A percentile compares a stretch with the other conserved stretches of the same genome.
Conservation (phyloP, 164 flowering plant species). For the Amborella trichopoda region DNA sequence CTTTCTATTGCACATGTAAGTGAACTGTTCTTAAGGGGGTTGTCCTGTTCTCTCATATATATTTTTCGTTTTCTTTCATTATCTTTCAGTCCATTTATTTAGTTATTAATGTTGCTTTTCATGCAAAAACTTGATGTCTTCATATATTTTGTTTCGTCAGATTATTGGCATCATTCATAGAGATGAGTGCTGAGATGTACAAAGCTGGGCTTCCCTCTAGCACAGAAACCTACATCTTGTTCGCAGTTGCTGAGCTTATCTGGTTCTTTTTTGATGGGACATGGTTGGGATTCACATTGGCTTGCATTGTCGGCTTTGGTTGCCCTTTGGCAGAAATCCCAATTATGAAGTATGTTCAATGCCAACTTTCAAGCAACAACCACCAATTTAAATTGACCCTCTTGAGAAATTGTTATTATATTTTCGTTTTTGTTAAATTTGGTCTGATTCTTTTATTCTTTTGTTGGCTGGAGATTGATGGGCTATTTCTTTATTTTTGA, state of each 20-base stretch:
- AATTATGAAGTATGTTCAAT: constrained; percentile 53
- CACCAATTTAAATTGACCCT: background rate
- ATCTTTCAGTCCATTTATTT: no score
- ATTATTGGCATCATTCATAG: constrained; percentile 52
- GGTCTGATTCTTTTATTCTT: background rate
- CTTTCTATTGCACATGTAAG: no score
- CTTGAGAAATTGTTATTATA: background rate
- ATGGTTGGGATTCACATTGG: constrained; percentile 58
- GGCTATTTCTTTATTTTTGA: background rate
- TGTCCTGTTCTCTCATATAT: no score
- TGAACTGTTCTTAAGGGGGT: no score
- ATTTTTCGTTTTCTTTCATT: no score
- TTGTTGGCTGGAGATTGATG: background rate
- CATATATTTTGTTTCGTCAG: no score
- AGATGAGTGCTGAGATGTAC: constrained; percentile 77
- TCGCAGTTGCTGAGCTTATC: constrained; percentile 60
- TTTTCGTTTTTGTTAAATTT: background rate
- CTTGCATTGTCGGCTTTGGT: constrained; percentile 54
- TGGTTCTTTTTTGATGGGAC: constrained; percentile 66
- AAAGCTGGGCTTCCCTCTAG: constrained; percentile 73
- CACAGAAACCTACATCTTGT: constrained; percentile 59
- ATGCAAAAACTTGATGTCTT: no score
- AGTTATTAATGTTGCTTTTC: no score
- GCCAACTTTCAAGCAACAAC: background rate
- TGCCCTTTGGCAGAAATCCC: constrained; percentile 90